phyloP scores from a whole-genome alignment of 805 yeast species.

The Brettanomyces nanus region DNA sequence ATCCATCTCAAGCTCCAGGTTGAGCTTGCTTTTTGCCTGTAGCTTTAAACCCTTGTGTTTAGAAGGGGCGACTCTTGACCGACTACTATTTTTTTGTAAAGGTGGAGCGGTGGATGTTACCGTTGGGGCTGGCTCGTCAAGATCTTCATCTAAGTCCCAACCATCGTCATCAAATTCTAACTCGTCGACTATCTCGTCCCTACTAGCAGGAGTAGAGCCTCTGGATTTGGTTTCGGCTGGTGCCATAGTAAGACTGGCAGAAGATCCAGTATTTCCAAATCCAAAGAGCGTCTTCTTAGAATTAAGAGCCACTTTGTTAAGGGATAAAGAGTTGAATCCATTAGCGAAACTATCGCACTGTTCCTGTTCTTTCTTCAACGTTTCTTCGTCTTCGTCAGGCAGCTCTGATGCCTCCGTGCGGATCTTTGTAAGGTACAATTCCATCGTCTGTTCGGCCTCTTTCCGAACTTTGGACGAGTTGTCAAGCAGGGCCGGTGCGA shows the following conservation, averaged over 20 bases:
- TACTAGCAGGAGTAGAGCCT: not conserved
- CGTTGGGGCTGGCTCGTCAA: conserved; percentile 6
- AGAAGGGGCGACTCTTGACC: not conserved
- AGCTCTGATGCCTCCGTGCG: conserved; percentile 34
- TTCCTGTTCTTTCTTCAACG: conserved; percentile 7
- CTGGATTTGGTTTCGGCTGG: not conserved
- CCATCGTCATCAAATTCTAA: conserved; percentile 17
- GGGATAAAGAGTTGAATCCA: conserved; percentile 1
- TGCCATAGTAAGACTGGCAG: conserved; percentile 3
- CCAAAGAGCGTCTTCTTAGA: conserved; percentile 1
- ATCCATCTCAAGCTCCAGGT: conserved; percentile 2
- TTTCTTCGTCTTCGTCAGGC: conserved; percentile 21
- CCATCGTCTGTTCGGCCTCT: conserved; percentile 65
- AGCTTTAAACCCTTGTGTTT: not conserved
- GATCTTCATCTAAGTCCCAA: conserved; percentile 20
- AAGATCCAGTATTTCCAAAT: not conserved
- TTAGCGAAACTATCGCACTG: not conserved
- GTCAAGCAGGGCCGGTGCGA: conserved; percentile 80
- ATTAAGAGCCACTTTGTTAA: not conserved
- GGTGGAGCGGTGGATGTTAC: conserved; percentile 21
- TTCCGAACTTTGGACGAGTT: conserved; percentile 57
- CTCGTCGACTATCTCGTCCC: no score
- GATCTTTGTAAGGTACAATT: conserved; percentile 49
- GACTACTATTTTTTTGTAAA: no score
- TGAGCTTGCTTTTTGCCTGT: conserved; percentile 2